phyloP scores from a whole-genome alignment of 768 basidiomycete species.

The Lyophyllum decastes region DNA sequence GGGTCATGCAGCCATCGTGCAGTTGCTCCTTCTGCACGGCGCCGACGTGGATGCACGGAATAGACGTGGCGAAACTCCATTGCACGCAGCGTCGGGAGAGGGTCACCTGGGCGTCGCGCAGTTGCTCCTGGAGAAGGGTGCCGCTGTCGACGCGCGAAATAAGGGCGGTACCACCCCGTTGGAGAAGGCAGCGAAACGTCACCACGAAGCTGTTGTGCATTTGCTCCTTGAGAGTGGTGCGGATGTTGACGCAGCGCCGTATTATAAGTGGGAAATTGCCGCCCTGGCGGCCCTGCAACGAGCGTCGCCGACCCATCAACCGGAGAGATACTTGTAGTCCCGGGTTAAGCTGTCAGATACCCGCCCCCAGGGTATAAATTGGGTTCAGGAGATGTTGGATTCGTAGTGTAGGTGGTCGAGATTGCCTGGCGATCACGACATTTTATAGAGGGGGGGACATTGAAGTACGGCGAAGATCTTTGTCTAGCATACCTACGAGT shows the following conservation, averaged over 20 bases:
- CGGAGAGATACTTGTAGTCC: too few species aligned
- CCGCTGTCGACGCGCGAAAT: background rate
- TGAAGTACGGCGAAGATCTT: too few species aligned
- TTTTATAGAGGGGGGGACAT: too few species aligned
- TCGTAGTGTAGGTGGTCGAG: too few species aligned
- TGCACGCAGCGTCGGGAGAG: background rate
- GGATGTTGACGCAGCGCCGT: background rate
- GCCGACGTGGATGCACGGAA: background rate
- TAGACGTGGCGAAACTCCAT: background rate
- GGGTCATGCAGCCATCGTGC: background rate
- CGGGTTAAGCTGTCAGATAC: too few species aligned
- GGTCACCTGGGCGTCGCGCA: background rate
- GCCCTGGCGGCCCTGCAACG: too few species aligned
- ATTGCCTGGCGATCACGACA: too few species aligned
- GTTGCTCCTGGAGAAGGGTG: background rate
- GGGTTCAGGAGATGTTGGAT: too few species aligned
- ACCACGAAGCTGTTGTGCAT: background rate
- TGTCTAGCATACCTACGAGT: too few species aligned
- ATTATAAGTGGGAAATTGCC: too few species aligned
- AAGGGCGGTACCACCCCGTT: background rate
- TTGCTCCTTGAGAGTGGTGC: background rate
- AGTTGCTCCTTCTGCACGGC: background rate
- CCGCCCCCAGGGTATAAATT: too few species aligned
- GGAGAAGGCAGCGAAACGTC: background rate
- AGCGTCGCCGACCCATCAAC: too few species aligned